Evolutionary conservation across 1,284 basidiomycete genomes (phyloP), one percentile per base, ranked within the genome.

Genomic region (Hypsizygus ulmarius): DNA sequence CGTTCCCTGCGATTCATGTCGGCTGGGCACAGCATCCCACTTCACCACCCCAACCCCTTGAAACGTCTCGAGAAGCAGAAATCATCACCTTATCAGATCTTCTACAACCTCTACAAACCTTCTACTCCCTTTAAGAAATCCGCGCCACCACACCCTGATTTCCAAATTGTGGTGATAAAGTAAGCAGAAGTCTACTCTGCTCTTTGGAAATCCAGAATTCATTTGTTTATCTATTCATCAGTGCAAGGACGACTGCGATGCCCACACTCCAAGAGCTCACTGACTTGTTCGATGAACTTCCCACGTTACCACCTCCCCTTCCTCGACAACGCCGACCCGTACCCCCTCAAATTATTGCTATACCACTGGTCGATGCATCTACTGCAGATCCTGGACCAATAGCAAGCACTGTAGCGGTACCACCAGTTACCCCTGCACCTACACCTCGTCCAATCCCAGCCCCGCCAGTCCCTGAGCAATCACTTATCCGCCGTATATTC

Each of bases 91-190:
- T 97, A 94, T 65, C 73, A 81, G 42, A 77, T 90, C 15, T 97
- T 97, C 71, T 99, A 79, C 68, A 88, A 97, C 63, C 75, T 95
- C 3, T 97, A 96, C 75, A 96, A 97, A 60, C 96, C 96, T 1
- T 70, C 69, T 7, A 92, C 93, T 0, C 74, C 85, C 6, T 97
- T 87, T 70, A 85, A 84, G 60, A 93, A 91, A 65, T 84, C 85
- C 0, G 70, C 81, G 1, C 90, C 88, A 1, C 84, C 88, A 4
- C 75, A 78, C 0, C 93, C 96, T 4, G 93, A 97, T 66, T 99
- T 93, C 66, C 79, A 86, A 45, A 71, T 97, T 12, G 89, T 90
- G 0, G 87, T 96, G 1, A 76, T 96, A 40, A 82, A 94, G 91
- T 93, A 56, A 60, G 87, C 69, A 40, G 15, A 42, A 21, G 41